Base-by-base conservation (phyloP, 2,329 filamentous ascomycete genomes). In the Penicillium frequentans region DNA sequence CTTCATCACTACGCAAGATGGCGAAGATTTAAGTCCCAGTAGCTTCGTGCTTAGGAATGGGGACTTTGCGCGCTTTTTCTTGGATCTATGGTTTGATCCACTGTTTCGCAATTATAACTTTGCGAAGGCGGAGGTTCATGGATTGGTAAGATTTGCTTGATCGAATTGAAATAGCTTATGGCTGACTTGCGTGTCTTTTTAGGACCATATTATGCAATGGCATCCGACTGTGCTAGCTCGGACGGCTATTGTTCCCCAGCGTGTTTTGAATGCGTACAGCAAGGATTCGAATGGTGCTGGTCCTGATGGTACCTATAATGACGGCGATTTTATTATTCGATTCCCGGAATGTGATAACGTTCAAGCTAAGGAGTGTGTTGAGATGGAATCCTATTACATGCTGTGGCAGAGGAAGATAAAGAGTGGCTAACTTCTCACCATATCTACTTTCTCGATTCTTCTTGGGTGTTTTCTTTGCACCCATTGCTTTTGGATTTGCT, bases 11-110 rank as follows among this genome's bases (percentile, higher is more conserved):
- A 89, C 90, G 7, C 92, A 97, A 75, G 95, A 99, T 70, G 84
- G 84, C 48, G 88, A 90, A 35, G 93, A 93, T 6, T 72, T 99
- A 52, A 86, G 86, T 26, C 83, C 87, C 16, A 86, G 86, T 11
- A 96, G 91, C 75, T 89, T 96, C 60, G 79, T 98, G 14, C 72
- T 99, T 13, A 83, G 86, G 60, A 90, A 89, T 59, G 91, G 93
- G 23, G 91, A 95, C 54, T 99, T 93, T 91, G 90, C 90, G 45
- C 90, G 89, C 70, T 99, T 90, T 79, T 91, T 99, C 70, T 76
- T 98, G 19, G 95, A 99, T 72, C 89, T 90, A 1, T 99, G 95
- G 95, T 96, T 95, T 70, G 92, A 98, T 72, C 95, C 95, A 48
- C 79, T 98, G 44, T 99, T 96, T 76, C 84, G 93, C 62, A 90